These are phyloP conservation scores for Colletotrichum magnum DNA, from an alignment of 2,329 filamentous ascomycete genomes.

Conservation along the genomic window DNA sequence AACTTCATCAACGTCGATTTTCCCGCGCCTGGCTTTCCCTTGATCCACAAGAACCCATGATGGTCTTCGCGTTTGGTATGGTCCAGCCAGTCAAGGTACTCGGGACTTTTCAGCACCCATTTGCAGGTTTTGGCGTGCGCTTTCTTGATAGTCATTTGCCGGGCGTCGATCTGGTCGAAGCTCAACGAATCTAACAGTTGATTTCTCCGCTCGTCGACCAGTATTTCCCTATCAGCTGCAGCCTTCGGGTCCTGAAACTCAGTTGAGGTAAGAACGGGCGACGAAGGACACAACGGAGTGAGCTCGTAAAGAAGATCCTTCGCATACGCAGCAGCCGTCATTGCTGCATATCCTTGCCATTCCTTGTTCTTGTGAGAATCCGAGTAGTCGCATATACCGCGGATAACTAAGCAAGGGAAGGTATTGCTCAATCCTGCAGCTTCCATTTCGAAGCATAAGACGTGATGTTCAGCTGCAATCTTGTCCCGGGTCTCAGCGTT, in stretches of 20 bases:
- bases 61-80: conserved; percentile 45
- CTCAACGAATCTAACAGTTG: conserved; percentile 48
- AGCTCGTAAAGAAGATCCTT: conserved; percentile 40
- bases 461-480: conserved; percentile 39
- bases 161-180: conserved; percentile 57
- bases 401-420: conserved; percentile 50
- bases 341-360: conserved; percentile 54
- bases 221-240: background rate
- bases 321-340: conserved; percentile 48
- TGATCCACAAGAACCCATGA: conserved; percentile 62
- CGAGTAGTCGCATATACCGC: conserved; percentile 55
- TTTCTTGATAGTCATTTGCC: conserved; percentile 52
- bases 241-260: background rate
- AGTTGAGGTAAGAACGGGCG: background rate
- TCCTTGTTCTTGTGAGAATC: conserved; percentile 56
- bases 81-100: conserved; percentile 57
- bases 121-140: conserved; percentile 56
- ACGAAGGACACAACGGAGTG: too few relatives aligned
- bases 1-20: conserved; percentile 66
- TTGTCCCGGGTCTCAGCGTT: conserved; percentile 45
- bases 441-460: conserved; percentile 48
- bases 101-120: conserved; percentile 54
- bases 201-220: background rate
- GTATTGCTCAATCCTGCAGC: conserved; percentile 44
- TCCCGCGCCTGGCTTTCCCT: conserved; percentile 59